Evolutionary conservation across 805 yeast genomes (phyloP).

Genomic region (Suhomyces sp.): DNA sequence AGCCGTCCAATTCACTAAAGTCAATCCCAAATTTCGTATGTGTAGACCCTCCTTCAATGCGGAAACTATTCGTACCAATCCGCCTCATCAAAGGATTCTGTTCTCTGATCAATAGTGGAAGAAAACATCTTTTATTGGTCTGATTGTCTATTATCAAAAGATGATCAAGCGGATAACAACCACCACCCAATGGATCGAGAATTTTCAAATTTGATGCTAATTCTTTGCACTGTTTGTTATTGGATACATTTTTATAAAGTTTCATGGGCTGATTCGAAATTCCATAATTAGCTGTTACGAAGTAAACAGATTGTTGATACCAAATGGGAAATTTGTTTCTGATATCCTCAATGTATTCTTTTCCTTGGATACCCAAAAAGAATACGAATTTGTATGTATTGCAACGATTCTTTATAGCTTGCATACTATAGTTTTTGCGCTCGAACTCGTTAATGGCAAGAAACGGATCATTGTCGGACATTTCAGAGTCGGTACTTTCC

Average conservation of each 20-base stretch:
- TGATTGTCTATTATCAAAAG: slow-evolving; percentile 20
- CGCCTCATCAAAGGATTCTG: slow-evolving; percentile 1
- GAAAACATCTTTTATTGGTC: slow-evolving; percentile 12
- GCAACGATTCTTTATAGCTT: too few species aligned
- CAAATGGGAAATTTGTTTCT: slow-evolving; percentile 8
- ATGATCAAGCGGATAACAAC: slow-evolving; percentile 33
- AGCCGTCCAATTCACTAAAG: slow-evolving; percentile 4
- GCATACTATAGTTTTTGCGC: too few species aligned
- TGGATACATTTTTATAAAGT: slow-evolving; percentile 5
- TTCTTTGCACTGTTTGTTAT: slow-evolving; percentile 18
- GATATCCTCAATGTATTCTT: slow-evolving; percentile 23
- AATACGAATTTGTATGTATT: slow-evolving; percentile 8
- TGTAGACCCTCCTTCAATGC: slow-evolving; percentile 5
- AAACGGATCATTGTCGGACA: too few species aligned
- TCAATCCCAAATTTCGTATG: slow-evolving; percentile 10
- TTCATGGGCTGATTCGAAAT: not conserved
- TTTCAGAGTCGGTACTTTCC: too few species aligned
- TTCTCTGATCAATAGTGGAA: slow-evolving; percentile 9
- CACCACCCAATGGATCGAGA: slow-evolving; percentile 39
- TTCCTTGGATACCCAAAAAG: slow-evolving; percentile 34
- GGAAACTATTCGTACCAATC: slow-evolving; percentile 1
- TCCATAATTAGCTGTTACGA: slow-evolving; percentile 17
- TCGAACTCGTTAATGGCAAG: too few species aligned
- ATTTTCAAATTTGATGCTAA: slow-evolving; percentile 25
- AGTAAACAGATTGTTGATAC: slow-evolving; percentile 8